phyloP scores from a whole-genome alignment of 106 monocot genomes.

The Dioscorea dumetorum region DNA sequence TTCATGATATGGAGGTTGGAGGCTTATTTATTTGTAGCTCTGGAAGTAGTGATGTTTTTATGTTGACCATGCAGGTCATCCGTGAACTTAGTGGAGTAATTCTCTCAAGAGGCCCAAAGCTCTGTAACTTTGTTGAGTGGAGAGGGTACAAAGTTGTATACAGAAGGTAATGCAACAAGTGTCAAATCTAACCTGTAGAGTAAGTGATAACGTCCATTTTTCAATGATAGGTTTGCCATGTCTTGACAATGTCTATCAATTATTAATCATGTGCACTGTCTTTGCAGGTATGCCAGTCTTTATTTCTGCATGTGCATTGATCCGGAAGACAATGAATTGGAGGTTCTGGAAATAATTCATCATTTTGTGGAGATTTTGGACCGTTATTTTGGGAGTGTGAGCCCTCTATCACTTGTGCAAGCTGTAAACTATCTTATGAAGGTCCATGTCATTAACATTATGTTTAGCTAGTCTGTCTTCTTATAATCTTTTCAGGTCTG shows the following conservation, averaged over 20 bases:
- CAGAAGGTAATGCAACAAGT: conserved; percentile 42
- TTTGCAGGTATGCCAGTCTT: conserved; percentile 79
- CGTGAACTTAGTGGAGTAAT: conserved; percentile 91
- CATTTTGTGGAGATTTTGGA: conserved; percentile 90
- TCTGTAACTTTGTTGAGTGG: conserved; percentile 96
- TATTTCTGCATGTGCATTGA: conserved; percentile 94
- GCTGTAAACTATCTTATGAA: background rate
- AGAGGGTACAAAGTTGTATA: conserved; percentile 94
- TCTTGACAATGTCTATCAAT: no score
- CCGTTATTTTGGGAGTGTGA: conserved; percentile 92
- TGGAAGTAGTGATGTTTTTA: no score
- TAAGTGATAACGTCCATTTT: no score
- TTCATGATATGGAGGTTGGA: no score
- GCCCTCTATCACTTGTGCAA: conserved; percentile 1
- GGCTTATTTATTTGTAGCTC: no score
- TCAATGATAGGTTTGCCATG: no score
- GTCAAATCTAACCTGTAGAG: no score
- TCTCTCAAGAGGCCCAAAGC: conserved; percentile 78
- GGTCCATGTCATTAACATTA: no score
- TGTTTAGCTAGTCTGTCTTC: background rate
- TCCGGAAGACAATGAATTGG: conserved; percentile 67
- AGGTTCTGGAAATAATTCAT: conserved; percentile 78
- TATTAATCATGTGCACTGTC: no score
- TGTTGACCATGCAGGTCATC: conserved; percentile 42
- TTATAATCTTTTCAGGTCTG: conserved; percentile 53